Base-by-base conservation (phyloP, 768 basidiomycete genomes). In the Trametes cingulata region DNA sequence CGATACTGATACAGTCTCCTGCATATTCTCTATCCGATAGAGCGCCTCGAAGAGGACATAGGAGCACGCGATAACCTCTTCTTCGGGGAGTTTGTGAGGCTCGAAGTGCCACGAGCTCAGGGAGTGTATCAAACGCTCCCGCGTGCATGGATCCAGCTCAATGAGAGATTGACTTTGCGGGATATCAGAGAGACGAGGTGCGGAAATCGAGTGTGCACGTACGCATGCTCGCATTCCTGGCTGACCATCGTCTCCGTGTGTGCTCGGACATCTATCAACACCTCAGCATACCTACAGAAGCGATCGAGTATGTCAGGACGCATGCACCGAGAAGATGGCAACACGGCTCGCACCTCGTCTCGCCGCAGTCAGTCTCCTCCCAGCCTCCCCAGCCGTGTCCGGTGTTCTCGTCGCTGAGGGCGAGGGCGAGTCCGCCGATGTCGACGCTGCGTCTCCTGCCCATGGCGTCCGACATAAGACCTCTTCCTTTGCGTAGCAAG, bases 81-180 rank as follows among this genome's bases (percentile, higher is more conserved):
- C 89, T 54, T 92, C 86, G 20, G 86, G 82, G 37, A 97, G 82
- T 39, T 81, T 81, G 73, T 91, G 87, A 4, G 96, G 95, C 69
- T 97, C 90, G 71, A 98, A 99, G 64, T 89, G 77, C 96, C 96
- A 99, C 13, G 79, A 80, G 58, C 88, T 85, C 14, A 97, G 79
- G 0, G 80, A 77, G 20, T 75, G 71, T 65, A 96, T 88, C 49
- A 97, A 81, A 24, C 84, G 79, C 20, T 72, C 70, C 61, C 92
- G 84, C 33, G 80, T 82, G 19, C 77, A 76, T 37, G 72, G 70
- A 15, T 81, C 73, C 42, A 81, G 73, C 20, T 82, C 80, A 15
- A 80, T 71, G 53, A 53, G 68, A 37, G 56, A 41, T 53, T 69
- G 59, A 15, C 70, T 65, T 60, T 46, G 27, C 46, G 35, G 9